Evolutionary conservation across 164 flowering plant genomes (phyloP).

Genomic region (grape (Vitis vinifera)): DNA sequence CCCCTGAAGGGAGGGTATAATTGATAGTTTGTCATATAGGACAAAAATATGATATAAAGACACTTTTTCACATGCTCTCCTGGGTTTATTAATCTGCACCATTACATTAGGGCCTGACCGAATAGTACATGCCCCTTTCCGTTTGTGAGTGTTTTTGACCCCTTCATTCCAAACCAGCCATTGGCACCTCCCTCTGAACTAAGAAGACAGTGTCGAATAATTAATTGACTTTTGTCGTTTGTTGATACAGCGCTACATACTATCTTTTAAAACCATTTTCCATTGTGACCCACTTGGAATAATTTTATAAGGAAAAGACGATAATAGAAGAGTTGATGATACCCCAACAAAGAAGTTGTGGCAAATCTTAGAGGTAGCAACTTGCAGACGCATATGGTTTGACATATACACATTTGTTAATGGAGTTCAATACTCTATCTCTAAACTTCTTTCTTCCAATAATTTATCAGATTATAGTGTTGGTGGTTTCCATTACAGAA

Average conservation of each 20-base stretch:
- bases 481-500: slow-evolving; percentile 22
- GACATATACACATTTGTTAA: background rate
- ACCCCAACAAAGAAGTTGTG: slow-evolving; percentile 10
- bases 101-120: too few species aligned
- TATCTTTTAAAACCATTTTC: background rate
- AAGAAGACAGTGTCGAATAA: too few species aligned
- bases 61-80: too few species aligned
- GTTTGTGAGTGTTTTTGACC: too few species aligned
- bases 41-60: too few species aligned
- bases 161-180: too few species aligned
- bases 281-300: slow-evolving; percentile 16
- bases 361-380: slow-evolving; percentile 33
- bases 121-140: too few species aligned
- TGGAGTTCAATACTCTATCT: slow-evolving; percentile 4
- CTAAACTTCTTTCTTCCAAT: background rate
- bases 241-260: background rate
- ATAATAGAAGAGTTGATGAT: slow-evolving; percentile 7
- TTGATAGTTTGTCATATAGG: too few species aligned
- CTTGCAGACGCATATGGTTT: slow-evolving; percentile 22
- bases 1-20: too few species aligned
- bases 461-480: background rate
- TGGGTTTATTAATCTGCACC: too few species aligned
- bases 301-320: background rate
- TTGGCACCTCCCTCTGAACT: too few species aligned
- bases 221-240: background rate